Evolutionary conservation across 805 yeast genomes (phyloP).

Genomic region (Ogataea trehalophila): DNA sequence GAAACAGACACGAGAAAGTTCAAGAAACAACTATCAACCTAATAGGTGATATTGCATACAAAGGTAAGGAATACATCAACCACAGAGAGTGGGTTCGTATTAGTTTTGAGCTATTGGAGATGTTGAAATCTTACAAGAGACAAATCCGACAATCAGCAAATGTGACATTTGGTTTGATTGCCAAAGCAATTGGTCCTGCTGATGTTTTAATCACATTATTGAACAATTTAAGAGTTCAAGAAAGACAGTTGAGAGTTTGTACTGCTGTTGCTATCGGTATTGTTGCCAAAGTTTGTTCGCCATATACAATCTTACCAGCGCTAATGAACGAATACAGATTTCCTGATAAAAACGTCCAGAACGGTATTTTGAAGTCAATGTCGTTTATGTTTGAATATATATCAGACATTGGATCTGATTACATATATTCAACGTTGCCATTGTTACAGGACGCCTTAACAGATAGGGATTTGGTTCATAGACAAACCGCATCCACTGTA

Average conservation of each 20-base stretch:
- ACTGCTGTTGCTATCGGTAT: conserved; percentile 98
- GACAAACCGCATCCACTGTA: conserved; percentile 93
- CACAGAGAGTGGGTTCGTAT: conserved; percentile 98
- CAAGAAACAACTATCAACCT: conserved; percentile 77
- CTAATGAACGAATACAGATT: conserved; percentile 91
- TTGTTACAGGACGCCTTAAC: conserved; percentile 84
- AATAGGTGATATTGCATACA: conserved; percentile 76
- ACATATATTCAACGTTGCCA: conserved; percentile 74
- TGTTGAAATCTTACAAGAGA: conserved; percentile 76
- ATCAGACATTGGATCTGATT: conserved; percentile 74
- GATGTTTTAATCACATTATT: conserved; percentile 83
- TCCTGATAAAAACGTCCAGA: conserved; percentile 90
- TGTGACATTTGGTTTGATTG: conserved; percentile 84
- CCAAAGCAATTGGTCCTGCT: conserved; percentile 92
- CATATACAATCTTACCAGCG: conserved; percentile 91
- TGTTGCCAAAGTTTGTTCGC: conserved; percentile 89
- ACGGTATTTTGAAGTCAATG: conserved; percentile 89
- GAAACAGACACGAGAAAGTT: conserved; percentile 86
- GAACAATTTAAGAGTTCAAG: conserved; percentile 85
- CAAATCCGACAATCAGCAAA: conserved; percentile 81
- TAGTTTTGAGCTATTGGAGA: conserved; percentile 83
- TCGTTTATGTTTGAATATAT: conserved; percentile 90
- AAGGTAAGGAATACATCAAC: conserved; percentile 75
- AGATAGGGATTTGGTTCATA: conserved; percentile 85
- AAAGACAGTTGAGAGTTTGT: conserved; percentile 92